Conservation (phyloP, 257 asterid species). For the Plantago elongata region DNA sequence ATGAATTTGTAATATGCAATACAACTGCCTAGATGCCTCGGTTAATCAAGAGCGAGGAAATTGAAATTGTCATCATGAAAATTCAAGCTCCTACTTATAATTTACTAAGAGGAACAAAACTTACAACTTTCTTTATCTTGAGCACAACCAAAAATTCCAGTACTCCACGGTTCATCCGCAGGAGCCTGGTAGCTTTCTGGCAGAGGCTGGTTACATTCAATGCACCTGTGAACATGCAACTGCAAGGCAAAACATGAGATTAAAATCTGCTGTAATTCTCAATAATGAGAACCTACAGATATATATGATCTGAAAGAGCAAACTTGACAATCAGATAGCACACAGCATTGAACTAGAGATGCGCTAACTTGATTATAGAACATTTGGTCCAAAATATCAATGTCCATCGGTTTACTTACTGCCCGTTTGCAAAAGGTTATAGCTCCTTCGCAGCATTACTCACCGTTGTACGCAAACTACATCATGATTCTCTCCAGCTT, state of each 20-base stretch:
- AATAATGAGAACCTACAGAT: background rate
- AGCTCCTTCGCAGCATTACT: no score
- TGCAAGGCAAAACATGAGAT: slow-evolving; percentile 34
- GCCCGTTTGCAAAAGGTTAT: no score
- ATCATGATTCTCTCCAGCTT: no score
- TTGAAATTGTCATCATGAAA: background rate
- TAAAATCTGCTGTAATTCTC: background rate
- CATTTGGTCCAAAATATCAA: no score
- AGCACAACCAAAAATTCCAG: slow-evolving; percentile 82
- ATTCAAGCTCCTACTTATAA: slow-evolving; percentile 7
- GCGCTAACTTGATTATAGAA: no score
- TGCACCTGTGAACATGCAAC: slow-evolving; percentile 79
- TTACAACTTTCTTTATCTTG: slow-evolving; percentile 88
- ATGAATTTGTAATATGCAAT: no score
- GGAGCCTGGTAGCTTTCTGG: slow-evolving; percentile 96
- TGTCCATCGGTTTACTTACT: no score
- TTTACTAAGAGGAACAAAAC: slow-evolving; percentile 20
- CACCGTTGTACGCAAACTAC: no score
- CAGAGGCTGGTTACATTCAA: slow-evolving; percentile 92
- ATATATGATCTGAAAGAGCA: background rate
- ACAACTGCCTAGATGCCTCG: background rate
- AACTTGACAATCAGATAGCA: background rate
- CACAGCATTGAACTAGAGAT: no score
- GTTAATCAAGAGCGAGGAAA: background rate
- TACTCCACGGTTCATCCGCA: slow-evolving; percentile 93